These are phyloP conservation scores for Tulasnella sp. DNA, from an alignment of 768 basidiomycete species.

Conservation along the genomic window DNA sequence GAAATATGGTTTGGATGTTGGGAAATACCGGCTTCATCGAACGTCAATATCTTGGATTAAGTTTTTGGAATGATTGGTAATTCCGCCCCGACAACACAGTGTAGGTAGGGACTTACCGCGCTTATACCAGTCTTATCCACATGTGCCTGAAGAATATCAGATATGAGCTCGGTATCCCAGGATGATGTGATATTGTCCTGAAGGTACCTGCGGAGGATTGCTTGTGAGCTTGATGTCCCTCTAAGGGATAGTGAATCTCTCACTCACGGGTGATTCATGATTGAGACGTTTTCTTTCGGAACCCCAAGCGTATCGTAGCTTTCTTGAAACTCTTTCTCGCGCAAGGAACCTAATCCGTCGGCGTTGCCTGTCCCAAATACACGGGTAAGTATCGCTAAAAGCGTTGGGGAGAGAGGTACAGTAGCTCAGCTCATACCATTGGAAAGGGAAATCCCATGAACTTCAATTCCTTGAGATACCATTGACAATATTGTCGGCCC, in stretches of 20 bases:
- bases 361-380: conserved; percentile 39
- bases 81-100: background rate
- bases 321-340: conserved; percentile 43
- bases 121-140: conserved; percentile 46
- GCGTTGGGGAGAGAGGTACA: background rate
- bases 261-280: conserved; percentile 62
- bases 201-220: conserved; percentile 34
- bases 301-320: conserved; percentile 64
- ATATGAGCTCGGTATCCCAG: conserved; percentile 54
- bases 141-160: conserved; percentile 45
- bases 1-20: conserved; percentile 77
- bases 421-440: conserved; percentile 28
- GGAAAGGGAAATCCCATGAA: conserved; percentile 63
- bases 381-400: background rate
- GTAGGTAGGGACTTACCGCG: conserved; percentile 34
- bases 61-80: background rate
- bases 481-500: conserved; percentile 65
- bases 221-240: background rate
- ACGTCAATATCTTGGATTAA: conserved; percentile 59
- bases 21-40: conserved; percentile 67
- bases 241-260: background rate
- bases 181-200: conserved; percentile 56
- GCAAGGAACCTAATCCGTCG: conserved; percentile 52
- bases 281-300: conserved; percentile 36
- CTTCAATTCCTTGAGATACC: conserved; percentile 23